Evolutionary conservation across 305 asterid genomes (phyloP).

Genomic region (Fraxinus latifolia): DNA sequence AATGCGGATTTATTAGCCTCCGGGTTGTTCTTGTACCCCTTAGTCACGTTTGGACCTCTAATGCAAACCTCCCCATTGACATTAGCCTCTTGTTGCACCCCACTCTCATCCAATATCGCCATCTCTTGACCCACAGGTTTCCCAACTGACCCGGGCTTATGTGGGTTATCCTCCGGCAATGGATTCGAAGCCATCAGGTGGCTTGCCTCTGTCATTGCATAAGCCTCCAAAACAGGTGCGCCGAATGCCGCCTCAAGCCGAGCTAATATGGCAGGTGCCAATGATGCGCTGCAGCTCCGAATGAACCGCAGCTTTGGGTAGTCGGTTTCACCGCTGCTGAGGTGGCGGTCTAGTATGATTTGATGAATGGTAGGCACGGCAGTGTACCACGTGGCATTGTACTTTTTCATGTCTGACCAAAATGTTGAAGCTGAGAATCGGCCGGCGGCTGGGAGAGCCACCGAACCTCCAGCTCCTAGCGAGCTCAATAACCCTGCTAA

Average conservation of each 20-base stretch:
- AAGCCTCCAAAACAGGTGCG: constrained; percentile 86
- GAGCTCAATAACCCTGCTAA: constrained; percentile 79
- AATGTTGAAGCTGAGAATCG: constrained; percentile 89
- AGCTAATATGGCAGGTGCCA: constrained; percentile 76
- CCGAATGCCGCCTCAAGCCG: constrained; percentile 80
- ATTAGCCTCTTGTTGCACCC: constrained; percentile 50
- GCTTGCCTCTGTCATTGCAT: constrained; percentile 91
- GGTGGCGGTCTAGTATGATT: constrained; percentile 77
- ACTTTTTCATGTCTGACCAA: constrained; percentile 77
- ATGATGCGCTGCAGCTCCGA: constrained; percentile 92
- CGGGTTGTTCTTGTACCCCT: constrained; percentile 73
- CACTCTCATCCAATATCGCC: constrained; percentile 71
- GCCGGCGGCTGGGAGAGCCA: constrained; percentile 81
- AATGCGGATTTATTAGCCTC: constrained; percentile 83
- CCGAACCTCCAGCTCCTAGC: constrained; percentile 79
- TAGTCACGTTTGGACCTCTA: constrained; percentile 80
- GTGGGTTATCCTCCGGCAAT: constrained; percentile 66
- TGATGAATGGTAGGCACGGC: constrained; percentile 97
- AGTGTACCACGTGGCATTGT: constrained; percentile 87
- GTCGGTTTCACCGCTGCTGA: constrained; percentile 51
- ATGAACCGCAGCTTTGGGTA: constrained; percentile 89
- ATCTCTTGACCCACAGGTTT: constrained; percentile 89
- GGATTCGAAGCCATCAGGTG: constrained; percentile 90
- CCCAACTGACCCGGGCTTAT: constrained; percentile 76
- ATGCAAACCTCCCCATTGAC: constrained; percentile 81